A percentile compares a stretch with the other conserved stretches of the same genome.
Conservation (phyloP, 148 eudicot species). For the Silene latifolia region DNA sequence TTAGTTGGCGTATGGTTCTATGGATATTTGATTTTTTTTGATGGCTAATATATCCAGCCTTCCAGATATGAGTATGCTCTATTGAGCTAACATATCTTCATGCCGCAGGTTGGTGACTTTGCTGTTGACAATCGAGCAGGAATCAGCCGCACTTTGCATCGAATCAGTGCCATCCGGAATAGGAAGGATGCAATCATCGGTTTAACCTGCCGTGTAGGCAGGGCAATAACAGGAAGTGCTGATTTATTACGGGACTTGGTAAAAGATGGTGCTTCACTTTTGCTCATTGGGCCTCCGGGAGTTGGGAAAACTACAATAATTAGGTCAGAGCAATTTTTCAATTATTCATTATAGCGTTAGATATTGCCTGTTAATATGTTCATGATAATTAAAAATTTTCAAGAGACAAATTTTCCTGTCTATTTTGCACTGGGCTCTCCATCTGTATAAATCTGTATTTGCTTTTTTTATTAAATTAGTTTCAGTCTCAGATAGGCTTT, state of each 20-base stretch:
- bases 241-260: conserved; percentile 78
- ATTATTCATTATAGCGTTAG: not conserved
- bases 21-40: not conserved
- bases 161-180: conserved; percentile 90
- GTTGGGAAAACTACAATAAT: conserved; percentile 97
- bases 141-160: conserved; percentile 85
- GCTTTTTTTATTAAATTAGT: not conserved
- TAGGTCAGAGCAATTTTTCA: conserved; percentile 41
- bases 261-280: conserved; percentile 82
- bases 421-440: not conserved
- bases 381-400: not conserved
- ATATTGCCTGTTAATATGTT: not conserved
- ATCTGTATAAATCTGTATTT: not conserved
- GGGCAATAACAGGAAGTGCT: conserved; percentile 94
- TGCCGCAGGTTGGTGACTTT: conserved; percentile 88
- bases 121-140: conserved; percentile 94
- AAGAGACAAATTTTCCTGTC: not conserved
- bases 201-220: conserved; percentile 90
- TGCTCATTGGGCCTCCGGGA: conserved; percentile 99
- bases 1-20: not conserved
- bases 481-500: not conserved
- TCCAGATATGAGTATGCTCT: not conserved
- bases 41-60: not conserved
- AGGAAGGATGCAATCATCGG: conserved; percentile 84
- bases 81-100: conserved; percentile 16